phyloP scores from a whole-genome alignment of 108 stramenopile species.

The Cylindrotheca closterium region DNA sequence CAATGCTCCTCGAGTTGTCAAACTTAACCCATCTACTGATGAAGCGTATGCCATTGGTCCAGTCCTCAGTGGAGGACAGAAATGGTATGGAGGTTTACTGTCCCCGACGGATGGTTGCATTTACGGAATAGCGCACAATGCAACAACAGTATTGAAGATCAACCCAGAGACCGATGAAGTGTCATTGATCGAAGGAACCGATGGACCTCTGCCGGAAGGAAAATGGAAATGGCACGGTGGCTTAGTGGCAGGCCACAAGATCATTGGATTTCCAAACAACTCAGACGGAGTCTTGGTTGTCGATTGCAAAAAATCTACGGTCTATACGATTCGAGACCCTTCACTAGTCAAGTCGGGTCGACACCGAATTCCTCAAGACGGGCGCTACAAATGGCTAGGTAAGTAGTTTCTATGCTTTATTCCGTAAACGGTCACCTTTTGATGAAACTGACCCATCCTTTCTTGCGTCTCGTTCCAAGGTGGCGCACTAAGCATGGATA shows the following conservation, averaged over 20 bases:
- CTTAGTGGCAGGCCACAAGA: slow-evolving; percentile 51
- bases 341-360: slow-evolving; percentile 49
- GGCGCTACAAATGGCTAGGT: slow-evolving; percentile 71
- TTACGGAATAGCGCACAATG: slow-evolving; percentile 73
- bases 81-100: slow-evolving; percentile 65
- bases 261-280: slow-evolving; percentile 73
- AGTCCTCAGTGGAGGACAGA: slow-evolving; percentile 42
- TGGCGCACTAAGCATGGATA: slow-evolving; percentile 53
- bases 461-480: no score
- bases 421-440: no score
- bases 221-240: slow-evolving; percentile 81
- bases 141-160: slow-evolving; percentile 57
- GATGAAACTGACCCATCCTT: no score
- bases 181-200: slow-evolving; percentile 27
- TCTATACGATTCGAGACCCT: slow-evolving; percentile 47
- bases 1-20: slow-evolving; percentile 55
- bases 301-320: slow-evolving; percentile 38
- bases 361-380: slow-evolving; percentile 68
- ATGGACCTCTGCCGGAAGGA: slow-evolving; percentile 40
- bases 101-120: slow-evolving; percentile 54
- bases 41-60: slow-evolving; percentile 48
- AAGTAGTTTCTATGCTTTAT: no score
- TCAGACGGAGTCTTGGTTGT: slow-evolving; percentile 55
- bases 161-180: slow-evolving; percentile 54
- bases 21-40: slow-evolving; percentile 51